Percentiles rank a stretch among this genome's conserved stretches.
Evolutionary conservation across 1,139 yeast genomes (phyloP).

Genomic region (Lodderomyces orthopsilosis): DNA sequence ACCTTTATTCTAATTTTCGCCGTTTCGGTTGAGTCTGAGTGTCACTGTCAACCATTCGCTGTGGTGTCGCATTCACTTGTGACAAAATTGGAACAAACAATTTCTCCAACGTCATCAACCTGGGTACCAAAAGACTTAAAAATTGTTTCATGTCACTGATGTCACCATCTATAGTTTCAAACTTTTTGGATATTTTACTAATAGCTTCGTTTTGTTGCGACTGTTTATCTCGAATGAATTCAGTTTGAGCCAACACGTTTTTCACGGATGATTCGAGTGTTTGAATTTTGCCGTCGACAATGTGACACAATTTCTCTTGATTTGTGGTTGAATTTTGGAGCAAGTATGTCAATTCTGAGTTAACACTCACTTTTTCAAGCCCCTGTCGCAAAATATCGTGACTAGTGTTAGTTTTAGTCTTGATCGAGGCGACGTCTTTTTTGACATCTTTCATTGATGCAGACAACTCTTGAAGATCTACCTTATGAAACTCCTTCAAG

Average conservation of each 20-base stretch:
- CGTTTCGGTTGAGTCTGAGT: neutral
- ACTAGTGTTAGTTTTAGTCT: neutral
- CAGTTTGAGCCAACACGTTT: neutral
- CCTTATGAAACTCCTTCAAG: conserved; percentile 1
- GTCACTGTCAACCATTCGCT: neutral
- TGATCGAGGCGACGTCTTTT: neutral
- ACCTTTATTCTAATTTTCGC: conserved; percentile 3
- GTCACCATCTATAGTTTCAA: conserved; percentile 3
- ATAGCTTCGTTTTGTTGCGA: neutral
- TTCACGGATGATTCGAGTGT: neutral
- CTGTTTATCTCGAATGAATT: neutral
- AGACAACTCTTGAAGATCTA: neutral
- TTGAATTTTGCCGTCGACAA: neutral
- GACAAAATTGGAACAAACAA: neutral
- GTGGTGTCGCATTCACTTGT: neutral
- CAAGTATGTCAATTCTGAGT: neutral
- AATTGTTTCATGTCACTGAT: conserved; percentile 20
- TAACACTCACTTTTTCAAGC: neutral
- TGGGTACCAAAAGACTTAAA: conserved; percentile 21
- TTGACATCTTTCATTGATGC: neutral
- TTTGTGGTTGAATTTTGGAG: neutral
- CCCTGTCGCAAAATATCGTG: neutral
- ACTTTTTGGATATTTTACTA: neutral
- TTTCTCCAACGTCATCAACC: conserved; percentile 19
- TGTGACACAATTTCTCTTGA: neutral